Evolutionary conservation across 2,329 filamentous ascomycete species (phyloP).

Genomic region (Aspergillus sp.): DNA sequence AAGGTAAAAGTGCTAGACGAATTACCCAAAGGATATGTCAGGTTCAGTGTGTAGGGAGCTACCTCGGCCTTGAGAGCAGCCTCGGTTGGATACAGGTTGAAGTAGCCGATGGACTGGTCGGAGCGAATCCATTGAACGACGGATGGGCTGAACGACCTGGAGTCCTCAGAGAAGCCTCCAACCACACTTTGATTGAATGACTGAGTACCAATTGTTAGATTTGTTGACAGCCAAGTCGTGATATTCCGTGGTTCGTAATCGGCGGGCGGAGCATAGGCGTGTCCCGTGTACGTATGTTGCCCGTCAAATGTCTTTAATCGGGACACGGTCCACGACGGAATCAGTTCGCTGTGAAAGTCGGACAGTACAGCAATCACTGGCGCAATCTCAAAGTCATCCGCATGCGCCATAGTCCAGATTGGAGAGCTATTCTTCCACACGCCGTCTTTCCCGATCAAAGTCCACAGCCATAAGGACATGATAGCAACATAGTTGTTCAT

Average conservation of each 20-base stretch:
- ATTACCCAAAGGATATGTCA: constrained; percentile 58
- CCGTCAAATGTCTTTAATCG: constrained; percentile 54
- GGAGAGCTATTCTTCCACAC: constrained; percentile 45
- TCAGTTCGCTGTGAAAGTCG: constrained; percentile 52
- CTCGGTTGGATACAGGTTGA: constrained; percentile 47
- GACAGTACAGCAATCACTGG: constrained; percentile 62
- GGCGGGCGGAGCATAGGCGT: constrained; percentile 62
- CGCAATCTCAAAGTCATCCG: constrained; percentile 62
- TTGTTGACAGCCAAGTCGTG: constrained; percentile 60
- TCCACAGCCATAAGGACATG: constrained; percentile 64
- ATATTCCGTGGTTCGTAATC: constrained; percentile 63
- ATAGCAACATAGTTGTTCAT: constrained; percentile 66
- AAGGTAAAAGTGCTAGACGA: constrained; percentile 29
- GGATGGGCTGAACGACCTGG: constrained; percentile 61
- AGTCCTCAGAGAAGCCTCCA: constrained; percentile 59
- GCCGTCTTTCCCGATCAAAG: constrained; percentile 40
- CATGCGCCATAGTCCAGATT: constrained; percentile 58
- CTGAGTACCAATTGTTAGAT: constrained; percentile 64
- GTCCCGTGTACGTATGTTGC: constrained; percentile 58
- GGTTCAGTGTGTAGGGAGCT: constrained; percentile 47
- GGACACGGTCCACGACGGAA: background rate
- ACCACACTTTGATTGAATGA: constrained; percentile 61
- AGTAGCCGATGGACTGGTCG: constrained; percentile 28
- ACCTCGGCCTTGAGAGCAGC: constrained; percentile 49
- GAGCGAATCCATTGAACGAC: constrained; percentile 63